Percentiles rank a stretch among this genome's conserved stretches.
These are phyloP conservation scores for Saccharomycopsis amapae DNA, from an alignment of 805 yeast species.

Conservation along the genomic window DNA sequence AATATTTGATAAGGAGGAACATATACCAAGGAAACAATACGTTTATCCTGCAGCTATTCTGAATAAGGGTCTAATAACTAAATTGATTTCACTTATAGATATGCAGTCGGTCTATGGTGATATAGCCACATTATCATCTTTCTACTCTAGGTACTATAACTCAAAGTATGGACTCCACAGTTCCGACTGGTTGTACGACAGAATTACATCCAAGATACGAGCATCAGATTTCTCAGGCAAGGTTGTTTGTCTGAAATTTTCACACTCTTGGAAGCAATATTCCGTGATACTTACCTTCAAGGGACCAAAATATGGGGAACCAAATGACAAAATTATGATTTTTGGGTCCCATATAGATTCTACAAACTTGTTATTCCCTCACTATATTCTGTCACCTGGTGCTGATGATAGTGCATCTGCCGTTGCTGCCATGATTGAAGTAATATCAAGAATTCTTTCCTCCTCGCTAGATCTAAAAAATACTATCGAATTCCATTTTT, in stretches of 20 bases:
- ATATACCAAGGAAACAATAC: constrained; percentile 28
- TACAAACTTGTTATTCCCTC: constrained; percentile 65
- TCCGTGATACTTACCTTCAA: constrained; percentile 62
- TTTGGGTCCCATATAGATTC: constrained; percentile 91
- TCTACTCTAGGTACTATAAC: constrained; percentile 71
- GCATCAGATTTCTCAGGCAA: too few species aligned
- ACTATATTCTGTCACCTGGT: constrained; percentile 71
- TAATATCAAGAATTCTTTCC: constrained; percentile 32
- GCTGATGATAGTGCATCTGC: constrained; percentile 96
- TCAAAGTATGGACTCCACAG: constrained; percentile 63
- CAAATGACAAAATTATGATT: constrained; percentile 45
- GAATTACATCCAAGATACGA: constrained; percentile 35
- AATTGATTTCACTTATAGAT: neutral
- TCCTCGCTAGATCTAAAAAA: constrained; percentile 42
- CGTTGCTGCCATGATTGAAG: constrained; percentile 68
- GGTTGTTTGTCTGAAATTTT: constrained; percentile 42
- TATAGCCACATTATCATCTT: constrained; percentile 58
- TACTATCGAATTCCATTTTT: constrained; percentile 87
- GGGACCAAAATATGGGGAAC: constrained; percentile 37
- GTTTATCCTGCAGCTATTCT: neutral
- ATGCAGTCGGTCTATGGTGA: constrained; percentile 30
- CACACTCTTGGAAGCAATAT: constrained; percentile 76
- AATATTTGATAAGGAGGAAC: too few species aligned
- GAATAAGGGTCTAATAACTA: neutral
- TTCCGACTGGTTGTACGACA: constrained; percentile 59